A percentile compares a stretch with the other conserved stretches of the same genome.
Evolutionary conservation across 1,139 yeast species (phyloP).

Genomic region (Yamadazyma dushanensis): DNA sequence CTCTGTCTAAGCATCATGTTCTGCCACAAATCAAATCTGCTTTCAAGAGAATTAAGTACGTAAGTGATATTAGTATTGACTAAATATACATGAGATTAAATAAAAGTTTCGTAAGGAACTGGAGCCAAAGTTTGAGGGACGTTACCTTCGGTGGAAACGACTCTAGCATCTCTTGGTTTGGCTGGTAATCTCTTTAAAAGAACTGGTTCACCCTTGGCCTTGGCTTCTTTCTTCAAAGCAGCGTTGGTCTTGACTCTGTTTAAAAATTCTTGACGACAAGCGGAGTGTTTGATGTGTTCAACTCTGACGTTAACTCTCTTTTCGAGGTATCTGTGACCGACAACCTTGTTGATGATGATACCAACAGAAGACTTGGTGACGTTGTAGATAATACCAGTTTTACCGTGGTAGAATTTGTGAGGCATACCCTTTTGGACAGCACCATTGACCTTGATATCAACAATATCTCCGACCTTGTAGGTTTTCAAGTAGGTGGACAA

Average conservation of each 20-base stretch:
- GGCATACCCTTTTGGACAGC: conserved; percentile 99
- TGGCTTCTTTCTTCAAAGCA: conserved; percentile 90
- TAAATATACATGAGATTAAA: conserved; percentile 19
- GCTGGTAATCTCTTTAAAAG: conserved; percentile 98
- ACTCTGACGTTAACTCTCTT: conserved; percentile 98
- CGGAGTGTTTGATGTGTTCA: conserved; percentile 99
- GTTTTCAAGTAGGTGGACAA: conserved; percentile 95
- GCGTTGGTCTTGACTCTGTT: conserved; percentile 98
- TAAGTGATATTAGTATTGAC: conserved; percentile 17
- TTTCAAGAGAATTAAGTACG: conserved; percentile 4
- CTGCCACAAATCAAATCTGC: too few species aligned
- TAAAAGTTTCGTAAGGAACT: conserved; percentile 16
- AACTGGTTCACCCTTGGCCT: conserved; percentile 89
- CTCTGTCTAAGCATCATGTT: too few species aligned
- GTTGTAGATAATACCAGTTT: conserved; percentile 98
- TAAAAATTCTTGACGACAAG: conserved; percentile 98
- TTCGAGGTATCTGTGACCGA: conserved; percentile 98
- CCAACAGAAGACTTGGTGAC: conserved; percentile 98
- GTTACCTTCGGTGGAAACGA: conserved; percentile 75
- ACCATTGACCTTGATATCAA: conserved; percentile 99
- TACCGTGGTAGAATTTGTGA: conserved; percentile 99
- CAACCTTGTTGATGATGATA: conserved; percentile 96
- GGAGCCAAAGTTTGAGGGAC: conserved; percentile 98
- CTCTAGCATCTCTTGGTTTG: conserved; percentile 92
- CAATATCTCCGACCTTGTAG: conserved; percentile 99